A percentile compares a stretch with the other conserved stretches of the same genome.
phyloP scores from a whole-genome alignment of 2,329 filamentous ascomycete species.

The Colletotrichum eremochloae region DNA sequence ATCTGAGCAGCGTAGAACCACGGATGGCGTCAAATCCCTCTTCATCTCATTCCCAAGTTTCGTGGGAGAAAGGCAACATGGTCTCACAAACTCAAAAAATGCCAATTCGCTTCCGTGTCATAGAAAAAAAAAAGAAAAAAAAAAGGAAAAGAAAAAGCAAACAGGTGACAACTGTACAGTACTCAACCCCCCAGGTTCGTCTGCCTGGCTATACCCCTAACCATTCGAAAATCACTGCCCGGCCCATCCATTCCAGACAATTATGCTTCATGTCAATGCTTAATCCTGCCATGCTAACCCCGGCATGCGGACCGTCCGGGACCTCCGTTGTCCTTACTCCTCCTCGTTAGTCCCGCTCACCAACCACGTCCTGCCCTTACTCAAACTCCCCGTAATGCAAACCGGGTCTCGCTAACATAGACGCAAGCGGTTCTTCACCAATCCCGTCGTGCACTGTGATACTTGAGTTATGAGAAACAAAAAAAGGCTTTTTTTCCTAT shows the following conservation, averaged over 20 bases:
- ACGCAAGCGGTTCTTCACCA: background rate
- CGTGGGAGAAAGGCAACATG: constrained; percentile 8
- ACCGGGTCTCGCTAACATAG: background rate
- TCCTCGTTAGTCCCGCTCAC: background rate
- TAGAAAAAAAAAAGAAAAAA: too few species aligned
- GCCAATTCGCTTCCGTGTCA: background rate
- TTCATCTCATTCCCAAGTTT: constrained; percentile 19
- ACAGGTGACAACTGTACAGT: background rate
- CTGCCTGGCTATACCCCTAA: constrained; percentile 3
- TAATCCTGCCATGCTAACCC: constrained; percentile 18
- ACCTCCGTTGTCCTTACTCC: constrained; percentile 1
- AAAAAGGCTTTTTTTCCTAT: constrained; percentile 42
- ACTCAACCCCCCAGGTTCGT: constrained; percentile 1
- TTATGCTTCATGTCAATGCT: constrained; percentile 35
- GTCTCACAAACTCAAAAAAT: constrained; percentile 20
- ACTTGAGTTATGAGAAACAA: constrained; percentile 16
- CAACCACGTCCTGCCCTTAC: background rate
- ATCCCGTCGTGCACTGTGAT: constrained; percentile 10
- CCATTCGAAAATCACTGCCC: constrained; percentile 12
- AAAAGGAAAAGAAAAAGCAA: background rate
- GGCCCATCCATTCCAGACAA: constrained; percentile 28
- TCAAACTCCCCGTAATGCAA: background rate
- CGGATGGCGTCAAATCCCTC: background rate
- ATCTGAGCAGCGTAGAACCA: background rate
- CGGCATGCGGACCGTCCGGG: constrained; percentile 4